Evolutionary conservation across 2,329 filamentous ascomycete genomes (phyloP).

Genomic region (Hypoxylon sp.): DNA sequence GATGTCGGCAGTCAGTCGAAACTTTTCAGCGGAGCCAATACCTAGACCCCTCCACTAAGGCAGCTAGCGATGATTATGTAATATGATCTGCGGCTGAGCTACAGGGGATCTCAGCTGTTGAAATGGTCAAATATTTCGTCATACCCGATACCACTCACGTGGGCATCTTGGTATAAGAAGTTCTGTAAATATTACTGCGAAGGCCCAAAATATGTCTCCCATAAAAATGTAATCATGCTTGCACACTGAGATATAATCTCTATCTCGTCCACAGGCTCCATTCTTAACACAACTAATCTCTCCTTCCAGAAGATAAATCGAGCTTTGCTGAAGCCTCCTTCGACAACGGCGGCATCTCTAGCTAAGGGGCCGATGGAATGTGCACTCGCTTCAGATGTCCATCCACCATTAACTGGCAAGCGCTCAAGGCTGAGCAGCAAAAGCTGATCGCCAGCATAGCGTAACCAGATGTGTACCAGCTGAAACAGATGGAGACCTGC

Average conservation of each 20-base stretch:
- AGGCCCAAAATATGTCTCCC: background rate
- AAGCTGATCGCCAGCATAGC: constrained; percentile 21
- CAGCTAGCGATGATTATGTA: constrained; percentile 16
- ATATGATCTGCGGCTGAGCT: constrained; percentile 2
- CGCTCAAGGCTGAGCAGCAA: background rate
- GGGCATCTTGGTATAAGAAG: too few species aligned
- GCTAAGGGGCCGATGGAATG: background rate
- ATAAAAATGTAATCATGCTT: background rate
- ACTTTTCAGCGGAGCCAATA: constrained; percentile 21
- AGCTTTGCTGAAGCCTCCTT: background rate
- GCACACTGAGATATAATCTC: background rate
- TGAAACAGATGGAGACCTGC: background rate
- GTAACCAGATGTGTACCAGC: constrained; percentile 16
- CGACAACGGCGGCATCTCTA: background rate
- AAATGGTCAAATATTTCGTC: background rate
- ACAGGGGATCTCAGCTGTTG: background rate
- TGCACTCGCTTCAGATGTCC: background rate
- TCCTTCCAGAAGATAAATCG: constrained; percentile 1
- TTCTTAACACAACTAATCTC: background rate
- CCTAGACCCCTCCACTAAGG: constrained; percentile 2
- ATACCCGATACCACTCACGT: too few species aligned
- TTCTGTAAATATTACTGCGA: background rate
- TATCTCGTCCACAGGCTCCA: constrained; percentile 2
- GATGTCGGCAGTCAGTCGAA: constrained; percentile 28
- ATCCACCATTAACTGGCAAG: background rate